Evolutionary conservation across 2,329 filamentous ascomycete genomes (phyloP), one percentile per base, ranked within the genome.

Genomic region (Echinosphaeria canescens): DNA sequence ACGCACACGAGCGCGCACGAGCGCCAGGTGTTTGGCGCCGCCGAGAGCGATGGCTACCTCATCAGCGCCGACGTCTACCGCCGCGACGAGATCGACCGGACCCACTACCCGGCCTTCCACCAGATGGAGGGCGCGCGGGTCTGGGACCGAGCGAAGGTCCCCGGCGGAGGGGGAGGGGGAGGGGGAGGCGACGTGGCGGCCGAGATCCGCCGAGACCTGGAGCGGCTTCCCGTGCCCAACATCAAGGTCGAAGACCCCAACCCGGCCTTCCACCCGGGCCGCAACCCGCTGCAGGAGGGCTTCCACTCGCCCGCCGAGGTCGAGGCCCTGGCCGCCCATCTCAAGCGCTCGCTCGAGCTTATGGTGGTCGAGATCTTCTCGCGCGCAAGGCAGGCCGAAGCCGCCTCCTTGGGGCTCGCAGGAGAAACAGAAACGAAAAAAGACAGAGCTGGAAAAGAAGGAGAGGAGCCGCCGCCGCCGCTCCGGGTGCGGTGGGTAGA

Each of bases 1-100:
- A 98, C 88, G 1, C 88, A 98, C 48, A 95, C 85, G 3, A 88
- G 79, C 37, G 88, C 88, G 0, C 88, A 98, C 45, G 81, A 98
- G 48, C 68, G 78, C 39, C 69, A 88, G 43, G 61, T 76, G 31
- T 80, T 95, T 59, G 59, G 72, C 36, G 57, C 63, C 31, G 69
- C 82, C 49, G 51, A 64, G 29, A 75, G 63, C 38, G 62, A 71
- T 20, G 88, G 85, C 3, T 98, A 82, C 45, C 75, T 91, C 18
- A 78, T 98, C 44, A 76, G 75, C 31, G 88, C 85, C 14, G 88
- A 98, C 46, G 88, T 98, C 12, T 98, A 95, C 49, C 70, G 88
- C 23, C 66, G 88, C 35, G 88, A 98, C 62, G 84, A 85, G 30
- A 75, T 98, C 41, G 88, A 98, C 50, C 69, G 79, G 30, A 88